A percentile compares a stretch with the other conserved stretches of the same genome.
phyloP scores from a whole-genome alignment of 2,329 filamentous ascomycete genomes.

The Lachnellula cervina region DNA sequence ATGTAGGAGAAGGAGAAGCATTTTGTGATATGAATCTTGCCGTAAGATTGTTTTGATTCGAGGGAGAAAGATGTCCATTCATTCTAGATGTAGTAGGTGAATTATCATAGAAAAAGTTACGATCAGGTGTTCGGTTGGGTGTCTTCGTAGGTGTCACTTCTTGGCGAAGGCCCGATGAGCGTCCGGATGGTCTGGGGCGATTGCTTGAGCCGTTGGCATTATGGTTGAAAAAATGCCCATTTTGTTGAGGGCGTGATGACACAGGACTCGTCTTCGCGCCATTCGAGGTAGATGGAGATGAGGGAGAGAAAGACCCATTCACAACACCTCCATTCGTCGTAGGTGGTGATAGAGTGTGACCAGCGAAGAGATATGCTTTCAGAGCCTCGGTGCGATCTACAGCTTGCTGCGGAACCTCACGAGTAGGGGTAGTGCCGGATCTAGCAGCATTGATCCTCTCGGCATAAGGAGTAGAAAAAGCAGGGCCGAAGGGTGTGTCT shows the following conservation, averaged over 20 bases:
- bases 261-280: constrained; percentile 10
- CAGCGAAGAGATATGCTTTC: constrained; percentile 52
- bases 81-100: constrained; percentile 21
- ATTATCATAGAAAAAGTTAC: constrained; percentile 13
- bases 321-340: neutral
- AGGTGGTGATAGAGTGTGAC: constrained; percentile 26
- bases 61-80: constrained; percentile 13
- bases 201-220: constrained; percentile 15
- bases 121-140: constrained; percentile 24
- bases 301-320: neutral
- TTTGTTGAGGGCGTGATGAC: constrained; percentile 11
- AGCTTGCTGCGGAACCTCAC: constrained; percentile 9
- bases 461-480: constrained; percentile 63
- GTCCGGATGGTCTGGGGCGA: constrained; percentile 14
- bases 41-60: constrained; percentile 13
- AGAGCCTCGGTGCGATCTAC: constrained; percentile 42
- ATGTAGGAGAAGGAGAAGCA: constrained; percentile 16
- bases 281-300: constrained; percentile 7
- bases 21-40: constrained; percentile 10
- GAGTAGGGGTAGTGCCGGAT: constrained; percentile 12
- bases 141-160: constrained; percentile 30
- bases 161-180: constrained; percentile 31
- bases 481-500: constrained; percentile 53
- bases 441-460: constrained; percentile 56
- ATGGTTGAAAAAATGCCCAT: constrained; percentile 11